Percentiles rank a stretch among this genome's conserved stretches.
Evolutionary conservation across 495 filamentous ascomycete genomes (phyloP).

Genomic region (Aspergillus carlsbadensis): DNA sequence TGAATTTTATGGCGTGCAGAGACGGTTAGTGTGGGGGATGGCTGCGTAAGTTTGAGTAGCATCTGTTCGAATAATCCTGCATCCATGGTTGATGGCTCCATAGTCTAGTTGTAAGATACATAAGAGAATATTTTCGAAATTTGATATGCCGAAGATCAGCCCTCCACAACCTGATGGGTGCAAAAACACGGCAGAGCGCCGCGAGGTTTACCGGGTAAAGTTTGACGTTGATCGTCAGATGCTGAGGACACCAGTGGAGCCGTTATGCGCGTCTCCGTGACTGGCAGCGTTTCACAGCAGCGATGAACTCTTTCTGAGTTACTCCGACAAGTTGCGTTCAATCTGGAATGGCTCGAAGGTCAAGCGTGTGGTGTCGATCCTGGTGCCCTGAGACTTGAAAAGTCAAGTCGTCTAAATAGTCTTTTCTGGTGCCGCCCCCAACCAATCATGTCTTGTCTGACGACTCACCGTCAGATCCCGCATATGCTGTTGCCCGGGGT

Average conservation of each 20-base stretch:
- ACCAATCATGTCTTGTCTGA: constrained; percentile 26
- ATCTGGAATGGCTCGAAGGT: too few species aligned
- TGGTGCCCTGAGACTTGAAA: background rate
- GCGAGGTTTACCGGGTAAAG: background rate
- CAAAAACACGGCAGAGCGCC: background rate
- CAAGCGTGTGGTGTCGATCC: background rate
- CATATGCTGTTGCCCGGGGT: constrained; percentile 12
- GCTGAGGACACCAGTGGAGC: background rate
- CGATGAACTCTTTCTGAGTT: background rate
- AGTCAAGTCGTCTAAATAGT: background rate
- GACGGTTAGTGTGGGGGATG: too few species aligned
- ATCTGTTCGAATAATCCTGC: too few species aligned
- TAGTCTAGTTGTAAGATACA: background rate
- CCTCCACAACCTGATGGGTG: background rate
- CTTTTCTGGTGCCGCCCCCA: background rate
- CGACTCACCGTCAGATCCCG: constrained; percentile 23
- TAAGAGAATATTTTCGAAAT: background rate
- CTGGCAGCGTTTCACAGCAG: background rate
- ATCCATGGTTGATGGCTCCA: too few species aligned
- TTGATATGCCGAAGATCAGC: background rate
- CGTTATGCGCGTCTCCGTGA: constrained; percentile 2
- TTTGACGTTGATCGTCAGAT: background rate
- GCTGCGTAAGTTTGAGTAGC: too few species aligned
- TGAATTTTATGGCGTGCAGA: too few species aligned
- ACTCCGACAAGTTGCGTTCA: background rate